A percentile compares a stretch with the other conserved stretches of the same genome.
These are phyloP conservation scores for Penicillium coprophilum DNA, from an alignment of 495 filamentous ascomycete genomes.

Conservation along the genomic window DNA sequence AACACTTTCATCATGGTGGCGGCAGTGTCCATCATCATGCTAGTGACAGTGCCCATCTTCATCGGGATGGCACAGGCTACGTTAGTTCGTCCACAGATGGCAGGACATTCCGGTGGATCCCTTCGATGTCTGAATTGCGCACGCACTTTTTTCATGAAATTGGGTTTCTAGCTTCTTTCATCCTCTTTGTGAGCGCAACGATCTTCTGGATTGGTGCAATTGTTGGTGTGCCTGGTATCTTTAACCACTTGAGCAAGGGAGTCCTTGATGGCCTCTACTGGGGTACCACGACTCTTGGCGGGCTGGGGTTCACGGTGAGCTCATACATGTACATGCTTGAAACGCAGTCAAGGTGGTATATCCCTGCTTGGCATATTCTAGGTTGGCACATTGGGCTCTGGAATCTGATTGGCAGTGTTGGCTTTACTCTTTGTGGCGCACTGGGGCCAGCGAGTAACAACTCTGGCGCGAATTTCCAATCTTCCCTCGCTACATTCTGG, in stretches of 20 bases:
- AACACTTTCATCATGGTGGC: background rate
- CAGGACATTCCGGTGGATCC: constrained; percentile 59
- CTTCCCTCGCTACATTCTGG: constrained; percentile 62
- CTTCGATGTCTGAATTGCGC: constrained; percentile 54
- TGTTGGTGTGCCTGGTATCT: constrained; percentile 61
- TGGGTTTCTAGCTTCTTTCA: constrained; percentile 63
- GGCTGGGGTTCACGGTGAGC: constrained; percentile 61
- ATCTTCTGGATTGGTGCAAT: constrained; percentile 67
- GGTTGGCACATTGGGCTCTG: constrained; percentile 62
- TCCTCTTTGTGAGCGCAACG: constrained; percentile 62
- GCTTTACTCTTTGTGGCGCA: constrained; percentile 67
- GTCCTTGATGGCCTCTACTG: constrained; percentile 61
- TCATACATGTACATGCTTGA: constrained; percentile 64
- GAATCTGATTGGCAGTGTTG: constrained; percentile 62
- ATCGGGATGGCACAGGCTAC: constrained; percentile 10
- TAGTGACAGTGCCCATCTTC: too few relatives aligned
- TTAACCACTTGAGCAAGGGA: constrained; percentile 43
- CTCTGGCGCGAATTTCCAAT: constrained; percentile 56
- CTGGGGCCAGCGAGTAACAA: constrained; percentile 53
- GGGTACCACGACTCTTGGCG: constrained; percentile 62
- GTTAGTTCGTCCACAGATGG: constrained; percentile 18
- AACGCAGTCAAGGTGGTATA: constrained; percentile 66
- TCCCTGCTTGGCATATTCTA: constrained; percentile 55
- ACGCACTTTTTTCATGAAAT: constrained; percentile 66
- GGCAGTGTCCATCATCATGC: background rate